These are phyloP conservation scores for Trichosporon ovoides DNA, from an alignment of 1,284 basidiomycete genomes.

Conservation along the genomic window DNA sequence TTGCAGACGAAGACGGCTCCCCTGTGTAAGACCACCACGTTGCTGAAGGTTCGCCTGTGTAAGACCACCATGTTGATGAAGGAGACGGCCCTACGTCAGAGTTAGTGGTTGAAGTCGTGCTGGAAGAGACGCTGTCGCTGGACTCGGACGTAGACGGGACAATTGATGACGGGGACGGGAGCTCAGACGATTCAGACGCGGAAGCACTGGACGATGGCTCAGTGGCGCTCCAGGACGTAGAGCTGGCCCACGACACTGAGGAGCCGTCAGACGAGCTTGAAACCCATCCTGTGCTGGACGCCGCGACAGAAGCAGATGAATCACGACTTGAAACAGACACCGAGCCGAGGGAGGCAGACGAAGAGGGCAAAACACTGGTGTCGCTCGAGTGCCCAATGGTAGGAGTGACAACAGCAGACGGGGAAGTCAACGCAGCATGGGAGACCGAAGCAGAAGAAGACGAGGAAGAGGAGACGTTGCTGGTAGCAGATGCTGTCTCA, in stretches of 20 bases:
- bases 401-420: no score
- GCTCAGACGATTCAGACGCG: background rate
- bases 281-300: background rate
- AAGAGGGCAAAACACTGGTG: slow-evolving; percentile 16
- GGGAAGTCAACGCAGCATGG: no score
- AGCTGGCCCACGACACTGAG: background rate
- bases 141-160: background rate
- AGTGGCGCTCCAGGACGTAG: background rate
- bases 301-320: slow-evolving; percentile 1
- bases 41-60: no score
- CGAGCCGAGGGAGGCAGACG: slow-evolving; percentile 47
- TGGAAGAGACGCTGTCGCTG: no score
- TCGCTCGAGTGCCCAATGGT: background rate
- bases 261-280: background rate
- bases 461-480: slow-evolving; percentile 2
- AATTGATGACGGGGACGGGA: background rate
- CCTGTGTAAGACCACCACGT: background rate
- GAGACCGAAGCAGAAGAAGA: background rate
- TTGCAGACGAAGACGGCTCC: background rate
- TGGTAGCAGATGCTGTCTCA: slow-evolving; percentile 3
- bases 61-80: no score
- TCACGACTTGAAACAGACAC: slow-evolving; percentile 42
- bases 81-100: no score
- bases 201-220: background rate
- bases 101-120: no score